A percentile compares a stretch with the other conserved stretches of the same genome.
These are phyloP conservation scores for Acacia crassicarpa DNA, from an alignment of 306 rosid genomes.

Conservation along the genomic window DNA sequence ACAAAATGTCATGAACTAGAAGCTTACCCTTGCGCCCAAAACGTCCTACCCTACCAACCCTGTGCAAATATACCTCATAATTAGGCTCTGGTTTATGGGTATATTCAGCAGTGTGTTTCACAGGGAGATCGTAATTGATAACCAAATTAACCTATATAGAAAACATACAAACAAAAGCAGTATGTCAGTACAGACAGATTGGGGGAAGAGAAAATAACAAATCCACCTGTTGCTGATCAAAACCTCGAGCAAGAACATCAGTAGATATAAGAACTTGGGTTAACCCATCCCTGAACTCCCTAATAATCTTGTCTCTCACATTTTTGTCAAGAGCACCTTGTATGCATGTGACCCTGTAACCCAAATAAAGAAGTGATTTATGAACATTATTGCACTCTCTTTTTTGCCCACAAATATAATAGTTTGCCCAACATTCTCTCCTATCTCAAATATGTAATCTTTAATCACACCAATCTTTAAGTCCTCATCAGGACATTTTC, in stretches of 20 bases:
- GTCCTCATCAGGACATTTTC: constrained; percentile 71
- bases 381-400: constrained; percentile 65
- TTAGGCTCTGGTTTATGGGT: constrained; percentile 51
- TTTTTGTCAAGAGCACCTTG: constrained; percentile 66
- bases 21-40: constrained; percentile 79
- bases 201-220: background rate
- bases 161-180: background rate
- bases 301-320: constrained; percentile 75
- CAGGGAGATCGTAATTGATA: constrained; percentile 72
- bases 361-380: constrained; percentile 52
- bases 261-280: constrained; percentile 83
- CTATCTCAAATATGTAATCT: constrained; percentile 72
- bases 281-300: constrained; percentile 77
- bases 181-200: constrained; percentile 2
- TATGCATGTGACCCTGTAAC: constrained; percentile 72
- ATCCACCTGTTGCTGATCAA: constrained; percentile 70
- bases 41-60: constrained; percentile 80
- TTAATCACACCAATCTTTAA: constrained; percentile 60
- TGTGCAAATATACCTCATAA: constrained; percentile 69
- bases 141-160: constrained; percentile 59
- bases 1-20: background rate
- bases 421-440: constrained; percentile 87
- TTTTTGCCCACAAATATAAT: constrained; percentile 77
- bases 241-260: constrained; percentile 80
- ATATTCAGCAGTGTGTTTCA: constrained; percentile 40